Evolutionary conservation across 2,329 filamentous ascomycete species (phyloP).

Genomic region (Trichoderma citrinoviride): DNA sequence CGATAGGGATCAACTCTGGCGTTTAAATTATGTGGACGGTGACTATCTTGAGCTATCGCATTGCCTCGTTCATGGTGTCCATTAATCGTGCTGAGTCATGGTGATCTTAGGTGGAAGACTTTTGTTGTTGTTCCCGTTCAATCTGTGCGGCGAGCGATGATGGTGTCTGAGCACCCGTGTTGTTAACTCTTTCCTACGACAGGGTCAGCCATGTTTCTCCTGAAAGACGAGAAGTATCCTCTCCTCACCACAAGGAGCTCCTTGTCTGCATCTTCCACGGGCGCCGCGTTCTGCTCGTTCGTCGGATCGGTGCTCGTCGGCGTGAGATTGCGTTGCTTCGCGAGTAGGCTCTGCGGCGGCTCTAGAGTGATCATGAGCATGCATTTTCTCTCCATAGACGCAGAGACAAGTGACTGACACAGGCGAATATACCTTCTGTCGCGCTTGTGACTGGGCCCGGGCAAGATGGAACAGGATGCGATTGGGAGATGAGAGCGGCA

Average conservation of each 20-base stretch:
- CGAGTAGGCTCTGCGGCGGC: slow-evolving; percentile 29
- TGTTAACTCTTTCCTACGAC: slow-evolving; percentile 28
- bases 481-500: background rate
- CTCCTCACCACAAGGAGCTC: background rate
- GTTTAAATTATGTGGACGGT: background rate
- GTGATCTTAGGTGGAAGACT: background rate
- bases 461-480: background rate
- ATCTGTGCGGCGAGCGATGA: slow-evolving; percentile 30
- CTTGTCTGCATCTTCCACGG: background rate
- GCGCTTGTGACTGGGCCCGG: background rate
- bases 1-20: background rate
- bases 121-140: slow-evolving; percentile 24
- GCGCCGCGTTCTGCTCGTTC: background rate
- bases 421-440: background rate
- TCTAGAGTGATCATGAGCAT: background rate
- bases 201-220: background rate
- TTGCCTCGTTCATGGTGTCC: background rate
- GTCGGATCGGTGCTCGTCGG: slow-evolving; percentile 22
- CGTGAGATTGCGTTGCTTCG: slow-evolving; percentile 30
- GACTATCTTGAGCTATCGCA: background rate
- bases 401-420: background rate
- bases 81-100: background rate
- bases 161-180: slow-evolving; percentile 29
- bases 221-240: accelerated
- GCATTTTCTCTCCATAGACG: background rate